These are phyloP conservation scores for Endocalyx cinctus DNA, from an alignment of 2,329 filamentous ascomycete species.

Conservation along the genomic window DNA sequence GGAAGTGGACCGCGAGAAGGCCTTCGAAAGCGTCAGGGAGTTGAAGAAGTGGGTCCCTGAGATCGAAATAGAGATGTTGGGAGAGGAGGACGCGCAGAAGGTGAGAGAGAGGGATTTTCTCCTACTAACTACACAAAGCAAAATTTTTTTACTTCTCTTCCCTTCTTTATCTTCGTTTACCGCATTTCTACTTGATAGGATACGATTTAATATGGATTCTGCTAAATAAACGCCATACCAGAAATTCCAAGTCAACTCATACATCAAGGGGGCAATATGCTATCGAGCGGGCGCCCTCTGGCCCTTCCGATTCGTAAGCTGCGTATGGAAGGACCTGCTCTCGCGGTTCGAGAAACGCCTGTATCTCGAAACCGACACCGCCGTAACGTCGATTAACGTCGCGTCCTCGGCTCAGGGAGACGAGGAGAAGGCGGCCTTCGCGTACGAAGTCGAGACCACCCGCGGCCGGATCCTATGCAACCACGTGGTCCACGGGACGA, in stretches of 20 bases:
- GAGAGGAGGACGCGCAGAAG: constrained; percentile 27
- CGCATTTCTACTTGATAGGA: too few species aligned
- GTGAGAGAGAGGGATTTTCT: too few species aligned
- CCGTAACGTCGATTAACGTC: constrained; percentile 32
- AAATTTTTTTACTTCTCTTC: too few species aligned
- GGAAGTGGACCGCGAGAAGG: constrained; percentile 28
- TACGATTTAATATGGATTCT: too few species aligned
- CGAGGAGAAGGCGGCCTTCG: too few species aligned
- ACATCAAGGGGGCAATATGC: constrained; percentile 36
- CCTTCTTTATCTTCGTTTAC: too few species aligned
- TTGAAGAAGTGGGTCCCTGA: constrained; percentile 36
- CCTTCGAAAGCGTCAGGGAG: constrained; percentile 27
- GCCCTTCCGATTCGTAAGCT: constrained; percentile 46
- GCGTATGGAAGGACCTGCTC: constrained; percentile 39
- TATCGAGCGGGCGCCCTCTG: constrained; percentile 46
- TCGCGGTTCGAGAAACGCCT: constrained; percentile 14
- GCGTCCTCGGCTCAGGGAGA: constrained; percentile 12
- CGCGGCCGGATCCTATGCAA: constrained; percentile 39
- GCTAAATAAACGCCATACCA: too few species aligned
- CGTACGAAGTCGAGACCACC: constrained; percentile 40
- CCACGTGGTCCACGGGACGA: constrained; percentile 55
- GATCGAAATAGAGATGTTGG: constrained; percentile 30
- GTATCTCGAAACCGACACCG: constrained; percentile 10
- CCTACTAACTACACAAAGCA: too few species aligned
- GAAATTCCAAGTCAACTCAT: constrained; percentile 31